Evolutionary conservation across 1,284 basidiomycete genomes (phyloP).

Genomic region (Cryptococcus sp.): DNA sequence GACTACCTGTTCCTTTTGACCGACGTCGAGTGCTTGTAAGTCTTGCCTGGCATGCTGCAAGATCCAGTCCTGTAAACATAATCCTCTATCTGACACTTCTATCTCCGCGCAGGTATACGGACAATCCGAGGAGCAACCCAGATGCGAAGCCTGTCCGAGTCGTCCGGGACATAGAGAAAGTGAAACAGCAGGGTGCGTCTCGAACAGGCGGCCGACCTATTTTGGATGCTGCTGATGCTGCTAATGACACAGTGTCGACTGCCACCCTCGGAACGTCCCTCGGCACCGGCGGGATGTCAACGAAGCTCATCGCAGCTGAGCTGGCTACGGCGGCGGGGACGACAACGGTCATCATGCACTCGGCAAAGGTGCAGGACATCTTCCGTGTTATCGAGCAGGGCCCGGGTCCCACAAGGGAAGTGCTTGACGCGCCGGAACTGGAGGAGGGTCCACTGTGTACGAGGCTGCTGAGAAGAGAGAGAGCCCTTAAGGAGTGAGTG

Average conservation of each 20-base stretch:
- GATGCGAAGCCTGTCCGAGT: conserved; percentile 73
- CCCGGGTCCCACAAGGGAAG: conserved; percentile 33
- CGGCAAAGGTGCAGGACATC: conserved; percentile 73
- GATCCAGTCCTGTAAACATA: conserved; percentile 60
- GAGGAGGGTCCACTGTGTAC: conserved; percentile 63
- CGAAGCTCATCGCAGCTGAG: conserved; percentile 96
- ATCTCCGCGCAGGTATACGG: conserved; percentile 61
- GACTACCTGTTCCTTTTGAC: conserved; percentile 96
- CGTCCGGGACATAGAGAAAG: conserved; percentile 76
- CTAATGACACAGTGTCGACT: conserved; percentile 66
- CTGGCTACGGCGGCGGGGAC: conserved; percentile 94
- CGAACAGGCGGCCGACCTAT: neutral
- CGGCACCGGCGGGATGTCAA: conserved; percentile 98
- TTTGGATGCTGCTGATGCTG: neutral
- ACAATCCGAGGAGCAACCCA: conserved; percentile 89
- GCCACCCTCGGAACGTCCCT: conserved; percentile 86
- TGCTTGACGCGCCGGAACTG: conserved; percentile 28
- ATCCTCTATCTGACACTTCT: conserved; percentile 51
- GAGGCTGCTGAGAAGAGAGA: conserved; percentile 70
- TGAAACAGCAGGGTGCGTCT: conserved; percentile 69
- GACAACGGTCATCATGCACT: conserved; percentile 86
- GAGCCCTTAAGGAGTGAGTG: conserved; percentile 68
- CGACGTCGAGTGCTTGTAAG: conserved; percentile 82
- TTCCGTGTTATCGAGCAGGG: conserved; percentile 68
- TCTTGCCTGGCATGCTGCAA: neutral